phyloP scores from a whole-genome alignment of 371 early-diverging fungal species.

The Rhizopus delemar region DNA sequence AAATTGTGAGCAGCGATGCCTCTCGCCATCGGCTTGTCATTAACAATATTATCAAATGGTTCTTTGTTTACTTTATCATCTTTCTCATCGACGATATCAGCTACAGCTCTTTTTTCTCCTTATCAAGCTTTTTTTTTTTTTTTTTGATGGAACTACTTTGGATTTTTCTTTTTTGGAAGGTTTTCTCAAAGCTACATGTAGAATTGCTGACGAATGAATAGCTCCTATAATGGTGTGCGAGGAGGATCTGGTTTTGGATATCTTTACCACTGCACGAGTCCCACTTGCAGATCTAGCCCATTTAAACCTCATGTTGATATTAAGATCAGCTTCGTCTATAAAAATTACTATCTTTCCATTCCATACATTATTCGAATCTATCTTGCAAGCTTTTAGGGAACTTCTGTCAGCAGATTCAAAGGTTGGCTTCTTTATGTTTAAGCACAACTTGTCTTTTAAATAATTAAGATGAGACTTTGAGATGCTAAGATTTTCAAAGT shows the following conservation, averaged over 20 bases:
- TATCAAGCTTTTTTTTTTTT: constrained; percentile 7
- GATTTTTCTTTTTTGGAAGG: neutral
- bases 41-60: constrained; percentile 3
- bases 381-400: neutral
- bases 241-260: constrained; percentile 13
- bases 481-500: constrained; percentile 6
- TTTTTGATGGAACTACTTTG: neutral
- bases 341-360: constrained; percentile 5
- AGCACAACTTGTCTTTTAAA: constrained; percentile 7
- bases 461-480: constrained; percentile 8
- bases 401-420: constrained; percentile 11
- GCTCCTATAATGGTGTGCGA: constrained; percentile 16
- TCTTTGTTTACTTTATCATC: too few species aligned
- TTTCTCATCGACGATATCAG: too few species aligned
- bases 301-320: constrained; percentile 1
- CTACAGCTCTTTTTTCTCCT: constrained; percentile 10
- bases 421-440: constrained; percentile 5
- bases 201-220: constrained; percentile 10
- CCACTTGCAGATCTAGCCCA: constrained; percentile 14
- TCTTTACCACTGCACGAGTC: constrained; percentile 15
- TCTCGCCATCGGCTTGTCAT: too few species aligned
- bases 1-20: constrained; percentile 7
- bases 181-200: constrained; percentile 10
- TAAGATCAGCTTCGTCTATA: constrained; percentile 15
- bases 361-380: constrained; percentile 10